Evolutionary conservation across 2,329 filamentous ascomycete genomes (phyloP), one percentile per base, ranked within the genome.

Genomic region (Arachnomyces sp.): DNA sequence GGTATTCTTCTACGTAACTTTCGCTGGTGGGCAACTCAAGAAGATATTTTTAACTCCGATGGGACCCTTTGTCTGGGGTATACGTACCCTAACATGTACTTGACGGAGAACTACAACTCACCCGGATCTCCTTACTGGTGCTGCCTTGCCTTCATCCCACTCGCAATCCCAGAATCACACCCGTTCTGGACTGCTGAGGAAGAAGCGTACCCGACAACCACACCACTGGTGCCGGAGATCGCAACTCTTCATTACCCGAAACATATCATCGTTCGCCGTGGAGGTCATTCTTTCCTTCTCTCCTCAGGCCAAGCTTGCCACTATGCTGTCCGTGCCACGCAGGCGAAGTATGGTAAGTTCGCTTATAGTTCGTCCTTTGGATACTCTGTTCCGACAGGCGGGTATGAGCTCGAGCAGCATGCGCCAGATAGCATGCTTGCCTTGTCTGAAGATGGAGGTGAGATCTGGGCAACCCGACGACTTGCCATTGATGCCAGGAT

Each of bases 31-130:
- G 80, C 84, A 53, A 81, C 74, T 0, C 83, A 88, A 50, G 66
- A 73, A 17, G 76, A 84, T 49, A 87, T 88, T 41, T 88, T 86
- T 73, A 82, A 80, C 40, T 66, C 80, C 1, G 80, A 82, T 45
- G 85, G 84, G 28, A 88, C 84, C 36, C 66, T 89, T 43, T 86
- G 78, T 2, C 76, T 87, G 43, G 84, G 84, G 39, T 89, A 86
- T 57, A 79, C 78, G 0, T 89, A 87, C 55, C 82, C 84, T 12
- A 88, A 87, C 56, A 86, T 84, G 71, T 87, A 84, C 61, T 77
- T 88, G 64, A 82, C 83, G 0, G 84, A 89, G 62, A 88, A 89
- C 57, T 89, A 89, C 64, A 89, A 89, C 61, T 86, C 82, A 7
- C 83, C 85, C 0, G 81, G 81, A 9, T 67, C 63, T 1, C 65